Conservation (phyloP, 1,284 basidiomycete genomes). For the Macrocybe sp. region DNA sequence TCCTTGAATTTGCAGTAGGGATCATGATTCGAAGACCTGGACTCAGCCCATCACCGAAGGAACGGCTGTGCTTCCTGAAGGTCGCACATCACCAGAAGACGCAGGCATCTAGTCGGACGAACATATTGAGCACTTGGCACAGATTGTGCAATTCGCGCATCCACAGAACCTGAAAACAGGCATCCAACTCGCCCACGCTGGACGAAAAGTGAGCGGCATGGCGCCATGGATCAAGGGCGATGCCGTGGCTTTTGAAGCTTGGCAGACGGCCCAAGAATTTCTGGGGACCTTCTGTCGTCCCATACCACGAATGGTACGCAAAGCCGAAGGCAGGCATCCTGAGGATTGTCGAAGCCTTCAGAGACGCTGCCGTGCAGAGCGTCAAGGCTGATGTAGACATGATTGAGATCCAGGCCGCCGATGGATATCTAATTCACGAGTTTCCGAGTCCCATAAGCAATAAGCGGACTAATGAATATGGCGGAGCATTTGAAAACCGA, state of each 20-base stretch:
- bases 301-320: conserved; percentile 47
- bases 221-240: conserved; percentile 53
- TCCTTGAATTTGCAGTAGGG: too few relatives aligned
- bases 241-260: conserved; percentile 34
- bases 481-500: conserved; percentile 71
- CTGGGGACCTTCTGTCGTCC: conserved; percentile 52
- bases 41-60: too few relatives aligned
- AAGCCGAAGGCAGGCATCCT: conserved; percentile 55
- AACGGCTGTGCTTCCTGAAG: too few relatives aligned
- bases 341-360: conserved; percentile 56
- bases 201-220: conserved; percentile 62
- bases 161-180: conserved; percentile 66
- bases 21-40: too few relatives aligned
- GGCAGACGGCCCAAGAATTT: conserved; percentile 71
- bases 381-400: conserved; percentile 59
- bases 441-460: conserved; percentile 66
- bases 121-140: conserved; percentile 63
- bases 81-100: conserved; percentile 45
- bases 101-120: conserved; percentile 73
- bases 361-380: conserved; percentile 48
- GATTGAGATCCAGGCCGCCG: conserved; percentile 64
- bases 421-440: conserved; percentile 54
- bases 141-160: conserved; percentile 75
- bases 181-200: conserved; percentile 80
- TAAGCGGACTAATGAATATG: conserved; percentile 68